These are phyloP conservation scores for Friedmanniomyces endolithicus DNA, from an alignment of 495 filamentous ascomycete genomes.

Conservation along the genomic window DNA sequence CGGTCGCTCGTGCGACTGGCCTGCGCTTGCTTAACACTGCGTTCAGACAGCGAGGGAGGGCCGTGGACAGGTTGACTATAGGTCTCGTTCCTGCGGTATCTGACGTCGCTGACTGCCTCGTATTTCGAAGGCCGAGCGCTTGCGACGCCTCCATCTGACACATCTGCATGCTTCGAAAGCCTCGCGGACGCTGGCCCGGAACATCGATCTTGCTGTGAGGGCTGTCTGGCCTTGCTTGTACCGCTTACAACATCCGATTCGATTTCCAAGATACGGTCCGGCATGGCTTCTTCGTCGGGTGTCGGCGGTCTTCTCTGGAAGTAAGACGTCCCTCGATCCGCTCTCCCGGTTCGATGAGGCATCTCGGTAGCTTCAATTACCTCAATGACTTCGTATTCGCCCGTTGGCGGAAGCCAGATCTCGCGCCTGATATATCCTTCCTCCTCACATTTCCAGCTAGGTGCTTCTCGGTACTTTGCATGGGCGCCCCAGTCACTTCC, in stretches of 20 bases:
- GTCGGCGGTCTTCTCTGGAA: not conserved
- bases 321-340: not conserved
- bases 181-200: not conserved
- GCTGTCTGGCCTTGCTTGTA: not conserved
- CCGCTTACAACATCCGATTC: not conserved
- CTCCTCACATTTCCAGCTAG: not conserved
- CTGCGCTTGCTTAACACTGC: not conserved
- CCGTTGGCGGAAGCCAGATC: not conserved
- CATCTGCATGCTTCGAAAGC: not conserved
- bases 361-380: not conserved
- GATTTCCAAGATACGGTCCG: not conserved
- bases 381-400: not conserved
- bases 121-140: not conserved
- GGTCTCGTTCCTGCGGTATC: not conserved
- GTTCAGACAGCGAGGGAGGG: not conserved
- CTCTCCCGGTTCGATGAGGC: not conserved
- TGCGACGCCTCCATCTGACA: not conserved
- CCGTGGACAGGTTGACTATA: not conserved
- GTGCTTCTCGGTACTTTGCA: not conserved
- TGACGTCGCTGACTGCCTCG: not conserved
- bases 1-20: not conserved
- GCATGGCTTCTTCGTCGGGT: not conserved
- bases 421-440: not conserved
- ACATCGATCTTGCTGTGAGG: not conserved
- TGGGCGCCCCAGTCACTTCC: not conserved